Percentiles rank a stretch among this genome's conserved stretches.
phyloP scores from a whole-genome alignment of 768 basidiomycete species.

The Boletus subparvulus region DNA sequence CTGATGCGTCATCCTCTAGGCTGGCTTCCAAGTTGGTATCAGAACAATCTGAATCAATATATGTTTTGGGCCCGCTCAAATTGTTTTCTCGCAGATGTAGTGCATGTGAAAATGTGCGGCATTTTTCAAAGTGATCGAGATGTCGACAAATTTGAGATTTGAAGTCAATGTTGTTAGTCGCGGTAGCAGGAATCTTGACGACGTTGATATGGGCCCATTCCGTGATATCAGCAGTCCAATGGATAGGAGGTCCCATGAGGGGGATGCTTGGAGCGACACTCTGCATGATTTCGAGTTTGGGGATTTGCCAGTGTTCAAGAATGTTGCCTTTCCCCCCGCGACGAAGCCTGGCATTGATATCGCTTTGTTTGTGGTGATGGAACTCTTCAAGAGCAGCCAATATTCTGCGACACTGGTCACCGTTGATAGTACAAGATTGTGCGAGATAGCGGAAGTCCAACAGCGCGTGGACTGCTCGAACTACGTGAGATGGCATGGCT shows the following conservation, averaged over 20 bases:
- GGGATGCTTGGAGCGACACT: constrained; percentile 32
- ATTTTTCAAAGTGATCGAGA: constrained; percentile 26
- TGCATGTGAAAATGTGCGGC: constrained; percentile 17
- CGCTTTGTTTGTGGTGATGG: neutral
- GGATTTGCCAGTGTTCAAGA: constrained; percentile 39
- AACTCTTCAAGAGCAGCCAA: neutral
- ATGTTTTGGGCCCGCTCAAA: neutral
- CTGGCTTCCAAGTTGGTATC: too few species aligned
- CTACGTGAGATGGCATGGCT: neutral
- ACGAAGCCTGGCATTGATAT: neutral
- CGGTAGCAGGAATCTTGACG: constrained; percentile 33
- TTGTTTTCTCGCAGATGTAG: neutral
- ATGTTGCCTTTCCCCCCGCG: constrained; percentile 26
- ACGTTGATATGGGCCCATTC: constrained; percentile 35
- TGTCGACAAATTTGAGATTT: constrained; percentile 35
- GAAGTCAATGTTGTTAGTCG: constrained; percentile 31
- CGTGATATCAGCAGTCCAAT: constrained; percentile 39
- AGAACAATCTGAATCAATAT: too few species aligned
- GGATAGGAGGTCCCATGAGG: constrained; percentile 29
- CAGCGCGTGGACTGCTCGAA: too few species aligned
- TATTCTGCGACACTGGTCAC: neutral
- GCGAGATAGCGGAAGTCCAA: too few species aligned
- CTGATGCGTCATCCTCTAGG: too few species aligned
- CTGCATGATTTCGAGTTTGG: constrained; percentile 42
- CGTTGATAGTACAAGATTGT: too few species aligned